Evolutionary conservation across 2,329 filamentous ascomycete species (phyloP), one percentile per base, ranked within the genome.

Genomic region (Niveomyces coronatus): DNA sequence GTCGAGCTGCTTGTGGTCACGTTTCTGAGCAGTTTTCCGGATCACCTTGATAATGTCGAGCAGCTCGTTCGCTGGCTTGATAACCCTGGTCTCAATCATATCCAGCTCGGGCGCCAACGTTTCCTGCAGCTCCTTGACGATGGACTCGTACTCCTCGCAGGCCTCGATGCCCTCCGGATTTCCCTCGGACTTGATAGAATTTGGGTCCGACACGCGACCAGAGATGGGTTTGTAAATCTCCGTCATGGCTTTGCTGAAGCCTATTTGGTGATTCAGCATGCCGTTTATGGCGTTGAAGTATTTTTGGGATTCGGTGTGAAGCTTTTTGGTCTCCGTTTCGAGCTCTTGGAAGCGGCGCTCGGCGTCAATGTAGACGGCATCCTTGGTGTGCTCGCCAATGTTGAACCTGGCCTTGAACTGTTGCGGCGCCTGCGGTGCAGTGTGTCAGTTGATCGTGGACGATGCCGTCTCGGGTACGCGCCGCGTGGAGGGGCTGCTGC

Each of bases 181-280:
- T 40, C 87, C 87, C 61, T 94, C 82, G 31, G 81, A 69, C 39
- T 82, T 73, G 47, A 85, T 74, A 8, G 84, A 84, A 52, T 88
- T 82, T 9, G 91, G 91, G 61, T 98, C 91, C 31, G 89, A 96
- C 62, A 93, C 75, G 55, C 91, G 83, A 39, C 91, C 91, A 39
- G 89, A 95, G 52, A 98, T 98, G 49, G 91, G 91, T 60, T 94
- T 94, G 71, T 98, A 98, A 53, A 98, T 82, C 62, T 98, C 91
- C 47, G 83, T 82, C 68, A 94, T 89, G 48, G 88, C 85, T 64
- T 94, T 79, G 51, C 89, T 94, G 67, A 98, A 98, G 58, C 94
- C 89, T 63, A 98, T 96, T 67, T 98, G 91, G 64, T 96, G 88
- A 56, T 70, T 76, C 53, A 98, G 75, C 91, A 98, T 98, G 70